phyloP scores from a whole-genome alignment of 2,329 filamentous ascomycete species.

The Aspergillus hiratsukae region DNA sequence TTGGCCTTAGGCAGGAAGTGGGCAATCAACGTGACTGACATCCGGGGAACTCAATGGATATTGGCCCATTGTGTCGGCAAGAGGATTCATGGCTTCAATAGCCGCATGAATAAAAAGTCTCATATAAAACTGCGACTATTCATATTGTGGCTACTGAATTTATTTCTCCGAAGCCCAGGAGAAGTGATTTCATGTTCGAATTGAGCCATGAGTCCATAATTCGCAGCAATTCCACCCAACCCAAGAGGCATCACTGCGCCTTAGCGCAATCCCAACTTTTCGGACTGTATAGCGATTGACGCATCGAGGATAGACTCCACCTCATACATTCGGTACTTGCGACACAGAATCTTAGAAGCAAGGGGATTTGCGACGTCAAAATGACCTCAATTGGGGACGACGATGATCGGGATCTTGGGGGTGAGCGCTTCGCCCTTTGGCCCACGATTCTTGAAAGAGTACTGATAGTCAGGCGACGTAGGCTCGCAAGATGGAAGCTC shows the following conservation, averaged over 20 bases:
- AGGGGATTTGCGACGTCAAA: not conserved
- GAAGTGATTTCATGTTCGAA: not conserved
- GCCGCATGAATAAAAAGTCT: not conserved
- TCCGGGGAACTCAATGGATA: constrained; percentile 8
- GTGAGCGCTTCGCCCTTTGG: constrained; percentile 17
- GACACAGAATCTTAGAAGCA: not conserved
- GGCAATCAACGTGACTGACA: constrained; percentile 14
- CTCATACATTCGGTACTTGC: not conserved
- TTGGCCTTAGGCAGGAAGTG: constrained; percentile 12
- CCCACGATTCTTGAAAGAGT: not conserved
- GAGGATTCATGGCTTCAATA: not conserved
- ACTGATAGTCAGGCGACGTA: constrained; percentile 15
- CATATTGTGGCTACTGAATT: not conserved
- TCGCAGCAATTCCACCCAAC: not conserved
- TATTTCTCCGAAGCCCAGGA: not conserved
- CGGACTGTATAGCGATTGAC: not conserved
- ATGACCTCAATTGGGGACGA: constrained; percentile 39
- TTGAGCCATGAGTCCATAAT: not conserved
- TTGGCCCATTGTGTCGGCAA: not conserved
- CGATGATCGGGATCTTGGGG: constrained; percentile 39
- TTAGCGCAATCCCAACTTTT: not conserved
- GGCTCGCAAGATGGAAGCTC: constrained; percentile 48
- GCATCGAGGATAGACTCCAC: not conserved
- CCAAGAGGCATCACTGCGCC: not conserved
- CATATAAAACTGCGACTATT: not conserved